A percentile compares a stretch with the other conserved stretches of the same genome.
phyloP scores from a whole-genome alignment of 495 filamentous ascomycete genomes.

The Astrothelium macrocarpum region DNA sequence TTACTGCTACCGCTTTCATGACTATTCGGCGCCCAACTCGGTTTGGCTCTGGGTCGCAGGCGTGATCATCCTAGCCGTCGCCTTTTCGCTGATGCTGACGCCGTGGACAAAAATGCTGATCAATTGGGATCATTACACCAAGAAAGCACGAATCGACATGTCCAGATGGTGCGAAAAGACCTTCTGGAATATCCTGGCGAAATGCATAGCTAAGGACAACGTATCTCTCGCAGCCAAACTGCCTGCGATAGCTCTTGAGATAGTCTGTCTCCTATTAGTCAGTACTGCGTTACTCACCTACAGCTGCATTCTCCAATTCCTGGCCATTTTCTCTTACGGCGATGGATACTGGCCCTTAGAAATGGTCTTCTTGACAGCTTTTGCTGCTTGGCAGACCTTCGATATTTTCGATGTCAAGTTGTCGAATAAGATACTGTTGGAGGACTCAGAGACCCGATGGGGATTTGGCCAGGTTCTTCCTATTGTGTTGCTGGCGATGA shows the following conservation, averaged over 20 bases:
- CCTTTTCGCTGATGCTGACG: not conserved
- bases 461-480: constrained; percentile 7
- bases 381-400: constrained; percentile 1
- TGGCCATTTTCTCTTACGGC: not conserved
- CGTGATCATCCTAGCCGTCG: not conserved
- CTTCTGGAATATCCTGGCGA: not conserved
- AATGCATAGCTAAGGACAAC: not conserved
- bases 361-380: not conserved
- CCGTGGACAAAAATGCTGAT: not conserved
- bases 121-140: not conserved
- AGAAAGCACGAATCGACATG: not conserved
- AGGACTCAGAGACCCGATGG: not conserved
- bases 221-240: not conserved
- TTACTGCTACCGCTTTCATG: not conserved
- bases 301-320: constrained; percentile 1
- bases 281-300: not conserved
- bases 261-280: not conserved
- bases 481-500: not conserved
- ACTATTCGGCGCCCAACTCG: not conserved
- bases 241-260: not conserved
- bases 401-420: constrained; percentile 1
- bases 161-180: not conserved
- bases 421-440: not conserved
- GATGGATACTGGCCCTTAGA: not conserved
- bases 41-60: not conserved